Conservation (phyloP, 2,329 filamentous ascomycete genomes). For the Fonsecaea pedrosoi region DNA sequence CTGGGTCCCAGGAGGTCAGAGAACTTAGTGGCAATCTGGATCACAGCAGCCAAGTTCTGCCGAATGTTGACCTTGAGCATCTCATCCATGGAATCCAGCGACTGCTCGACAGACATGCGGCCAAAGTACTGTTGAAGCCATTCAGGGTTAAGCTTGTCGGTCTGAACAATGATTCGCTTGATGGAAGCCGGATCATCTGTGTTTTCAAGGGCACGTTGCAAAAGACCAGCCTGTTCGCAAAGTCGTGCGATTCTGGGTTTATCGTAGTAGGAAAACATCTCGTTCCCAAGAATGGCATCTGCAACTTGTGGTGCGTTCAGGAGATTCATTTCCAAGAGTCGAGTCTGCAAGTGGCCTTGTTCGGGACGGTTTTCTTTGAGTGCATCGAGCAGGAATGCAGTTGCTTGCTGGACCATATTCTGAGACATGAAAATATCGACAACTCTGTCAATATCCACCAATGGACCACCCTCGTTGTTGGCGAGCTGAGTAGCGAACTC, state of each 20-base stretch:
- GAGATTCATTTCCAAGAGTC: constrained; percentile 96
- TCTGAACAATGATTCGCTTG: constrained; percentile 85
- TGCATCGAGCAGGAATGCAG: constrained; percentile 95
- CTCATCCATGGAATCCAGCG: constrained; percentile 88
- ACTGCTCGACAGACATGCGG: constrained; percentile 92
- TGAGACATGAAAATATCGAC: constrained; percentile 98
- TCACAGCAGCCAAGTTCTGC: constrained; percentile 92
- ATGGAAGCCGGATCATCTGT: constrained; percentile 89
- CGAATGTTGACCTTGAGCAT: constrained; percentile 98
- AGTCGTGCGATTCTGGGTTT: constrained; percentile 85
- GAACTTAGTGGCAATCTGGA: constrained; percentile 96
- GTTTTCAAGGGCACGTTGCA: constrained; percentile 87
- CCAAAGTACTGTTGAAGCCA: constrained; percentile 94
- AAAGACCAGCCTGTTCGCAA: constrained; percentile 90
- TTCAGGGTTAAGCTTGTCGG: constrained; percentile 85
- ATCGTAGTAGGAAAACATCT: constrained; percentile 98
- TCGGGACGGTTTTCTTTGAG: constrained; percentile 94
- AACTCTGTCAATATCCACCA: constrained; percentile 91
- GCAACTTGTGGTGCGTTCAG: constrained; percentile 96
- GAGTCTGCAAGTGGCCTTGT: constrained; percentile 90
- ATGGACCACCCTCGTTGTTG: constrained; percentile 82
- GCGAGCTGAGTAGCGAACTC: constrained; percentile 94
- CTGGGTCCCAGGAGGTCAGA: constrained; percentile 91
- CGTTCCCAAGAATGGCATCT: constrained; percentile 95
- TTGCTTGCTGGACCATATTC: constrained; percentile 96